Evolutionary conservation across 2,329 filamentous ascomycete genomes (phyloP), one percentile per base, ranked within the genome.

Genomic region (Ophiocordyceps robertsii): DNA sequence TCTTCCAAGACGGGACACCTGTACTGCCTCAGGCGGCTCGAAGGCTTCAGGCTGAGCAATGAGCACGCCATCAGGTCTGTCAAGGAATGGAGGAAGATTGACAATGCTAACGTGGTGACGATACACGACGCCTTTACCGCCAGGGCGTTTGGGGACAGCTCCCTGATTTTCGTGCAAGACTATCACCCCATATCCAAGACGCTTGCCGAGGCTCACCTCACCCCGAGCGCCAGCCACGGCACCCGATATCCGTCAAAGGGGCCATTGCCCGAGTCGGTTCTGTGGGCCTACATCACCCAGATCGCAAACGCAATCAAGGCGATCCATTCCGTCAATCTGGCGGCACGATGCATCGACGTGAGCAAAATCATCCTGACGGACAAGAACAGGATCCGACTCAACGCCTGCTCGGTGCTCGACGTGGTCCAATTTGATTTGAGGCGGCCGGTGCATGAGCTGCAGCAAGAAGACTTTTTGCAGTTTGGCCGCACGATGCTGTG

Each of bases 201-300:
- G 0, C 72, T 98, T 21, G 77, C 82, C 30, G 90, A 96, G 55
- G 77, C 84, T 53, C 85, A 95, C 54, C 79, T 88, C 47, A 53
- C 67, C 19, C 42, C 60, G 12, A 55, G 45, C 14, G 44, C 56
- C 55, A 59, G 57, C 49, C 61, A 63, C 57, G 61, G 60, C 59
- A 70, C 44, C 58, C 68, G 66, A 44, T 68, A 58, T 51, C 65
- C 61, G 49, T 62, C 55, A 53, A 74, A 64, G 55, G 51, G 62
- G 1, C 59, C 67, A 3, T 63, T 88, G 19, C 63, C 76, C 3
- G 90, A 96, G 60, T 76, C 80, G 43, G 71, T 86, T 1, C 64
- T 98, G 2, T 98, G 92, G 92, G 78, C 80, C 37, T 98, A 96
- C 58, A 78, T 95, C 46, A 83, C 89, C 6, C 92, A 98, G 60